These are phyloP conservation scores for Rhodotorula mucilaginosa DNA, from an alignment of 1,284 basidiomycete species.

Conservation along the genomic window DNA sequence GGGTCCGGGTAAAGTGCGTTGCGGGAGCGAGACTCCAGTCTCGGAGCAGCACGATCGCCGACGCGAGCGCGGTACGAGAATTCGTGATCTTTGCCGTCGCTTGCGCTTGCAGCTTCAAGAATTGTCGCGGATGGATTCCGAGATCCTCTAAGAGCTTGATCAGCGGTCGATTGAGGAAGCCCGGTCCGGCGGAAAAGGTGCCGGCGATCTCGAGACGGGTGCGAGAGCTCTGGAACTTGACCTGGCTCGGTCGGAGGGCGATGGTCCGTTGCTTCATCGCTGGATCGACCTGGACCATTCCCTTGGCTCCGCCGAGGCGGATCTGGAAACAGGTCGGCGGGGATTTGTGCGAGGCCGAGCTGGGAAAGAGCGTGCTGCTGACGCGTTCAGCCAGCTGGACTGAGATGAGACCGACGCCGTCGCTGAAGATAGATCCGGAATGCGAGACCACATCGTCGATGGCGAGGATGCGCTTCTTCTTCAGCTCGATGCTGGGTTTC, in stretches of 20 bases:
- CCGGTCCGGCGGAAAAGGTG: slow-evolving; percentile 60
- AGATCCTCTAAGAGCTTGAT: slow-evolving; percentile 47
- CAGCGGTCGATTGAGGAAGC: slow-evolving; percentile 53
- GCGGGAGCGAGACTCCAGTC: slow-evolving; percentile 14
- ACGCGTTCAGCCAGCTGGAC: slow-evolving; percentile 47
- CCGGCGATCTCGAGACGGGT: slow-evolving; percentile 68
- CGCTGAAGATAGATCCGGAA: slow-evolving; percentile 51
- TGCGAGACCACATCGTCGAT: slow-evolving; percentile 54
- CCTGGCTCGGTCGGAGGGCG: slow-evolving; percentile 67
- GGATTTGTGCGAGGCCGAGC: slow-evolving; percentile 3
- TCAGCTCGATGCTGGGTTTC: slow-evolving; percentile 60
- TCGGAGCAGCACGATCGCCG: slow-evolving; percentile 7
- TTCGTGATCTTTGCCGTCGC: slow-evolving; percentile 1
- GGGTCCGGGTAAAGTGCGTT: background rate
- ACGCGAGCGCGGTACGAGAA: slow-evolving; percentile 5
- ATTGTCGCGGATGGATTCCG: background rate
- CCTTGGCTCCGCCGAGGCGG: slow-evolving; percentile 13
- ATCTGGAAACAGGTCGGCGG: slow-evolving; percentile 18
- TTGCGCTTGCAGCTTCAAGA: slow-evolving; percentile 7
- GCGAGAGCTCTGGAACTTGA: slow-evolving; percentile 63
- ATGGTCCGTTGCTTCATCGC: slow-evolving; percentile 57
- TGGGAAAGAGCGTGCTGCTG: slow-evolving; percentile 45
- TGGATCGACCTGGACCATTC: slow-evolving; percentile 65
- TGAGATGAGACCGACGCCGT: slow-evolving; percentile 56
- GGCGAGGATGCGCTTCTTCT: slow-evolving; percentile 54